A percentile compares a stretch with the other conserved stretches of the same genome.
Evolutionary conservation across 2,329 filamentous ascomycete genomes (phyloP).

Genomic region (Fusarium sp.): DNA sequence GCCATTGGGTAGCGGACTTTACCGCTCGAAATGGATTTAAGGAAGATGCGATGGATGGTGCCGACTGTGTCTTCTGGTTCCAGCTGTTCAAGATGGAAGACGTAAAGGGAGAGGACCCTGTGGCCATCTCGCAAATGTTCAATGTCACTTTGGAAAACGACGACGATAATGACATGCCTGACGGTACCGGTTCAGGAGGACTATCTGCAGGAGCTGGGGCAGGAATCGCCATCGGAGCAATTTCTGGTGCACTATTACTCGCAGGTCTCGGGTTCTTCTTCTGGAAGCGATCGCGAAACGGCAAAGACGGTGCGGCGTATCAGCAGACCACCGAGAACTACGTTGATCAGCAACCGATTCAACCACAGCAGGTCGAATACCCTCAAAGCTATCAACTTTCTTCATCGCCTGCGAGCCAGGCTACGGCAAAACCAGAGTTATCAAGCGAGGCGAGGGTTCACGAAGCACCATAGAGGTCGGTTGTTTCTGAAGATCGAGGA

Average conservation of each 20-base stretch:
- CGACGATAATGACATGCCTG: neutral
- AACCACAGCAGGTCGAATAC: neutral
- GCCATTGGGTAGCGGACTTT: constrained; percentile 2
- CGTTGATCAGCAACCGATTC: neutral
- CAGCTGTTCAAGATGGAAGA: neutral
- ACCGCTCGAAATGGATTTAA: neutral
- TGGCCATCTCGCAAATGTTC: constrained; percentile 9
- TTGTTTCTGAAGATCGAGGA: neutral
- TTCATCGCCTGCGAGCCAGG: neutral
- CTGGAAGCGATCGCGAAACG: constrained; percentile 7
- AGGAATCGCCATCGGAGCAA: constrained; percentile 13
- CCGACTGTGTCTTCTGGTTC: constrained; percentile 9
- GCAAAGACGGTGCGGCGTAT: neutral
- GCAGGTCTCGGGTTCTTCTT: neutral
- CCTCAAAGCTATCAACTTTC: neutral
- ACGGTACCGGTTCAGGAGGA: neutral
- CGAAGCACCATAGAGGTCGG: neutral
- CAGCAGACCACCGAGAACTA: neutral
- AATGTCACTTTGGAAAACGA: neutral
- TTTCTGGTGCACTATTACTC: neutral
- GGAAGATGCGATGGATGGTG: neutral
- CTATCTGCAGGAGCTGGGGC: constrained; percentile 2
- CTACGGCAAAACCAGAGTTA: neutral
- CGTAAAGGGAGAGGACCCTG: neutral
- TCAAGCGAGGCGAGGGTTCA: neutral